Percentiles rank a stretch among this genome's conserved stretches.
Conservation (phyloP, 495 filamentous ascomycete genomes). For the Aspergillus nanangensis region DNA sequence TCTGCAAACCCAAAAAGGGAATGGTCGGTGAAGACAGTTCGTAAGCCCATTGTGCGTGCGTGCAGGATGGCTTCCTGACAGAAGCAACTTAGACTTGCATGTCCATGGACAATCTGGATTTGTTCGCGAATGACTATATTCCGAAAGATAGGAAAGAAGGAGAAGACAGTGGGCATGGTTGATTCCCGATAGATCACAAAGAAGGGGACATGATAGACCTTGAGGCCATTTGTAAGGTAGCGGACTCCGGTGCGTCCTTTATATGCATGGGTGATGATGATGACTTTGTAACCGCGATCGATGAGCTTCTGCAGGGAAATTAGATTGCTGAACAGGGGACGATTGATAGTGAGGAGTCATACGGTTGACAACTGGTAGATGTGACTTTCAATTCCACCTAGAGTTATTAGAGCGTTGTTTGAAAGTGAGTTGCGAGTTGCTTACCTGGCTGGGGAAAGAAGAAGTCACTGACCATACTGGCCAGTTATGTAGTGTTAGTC, state of each 20-base stretch:
- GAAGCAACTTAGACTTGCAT: constrained; percentile 84
- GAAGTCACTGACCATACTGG: constrained; percentile 95
- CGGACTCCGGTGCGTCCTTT: constrained; percentile 86
- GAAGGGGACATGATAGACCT: constrained; percentile 97
- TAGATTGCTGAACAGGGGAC: constrained; percentile 8
- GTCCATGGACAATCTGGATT: constrained; percentile 96
- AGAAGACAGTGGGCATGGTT: constrained; percentile 97
- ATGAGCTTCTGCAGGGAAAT: constrained; percentile 64
- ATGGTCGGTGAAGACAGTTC: constrained; percentile 96
- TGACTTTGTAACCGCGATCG: constrained; percentile 95
- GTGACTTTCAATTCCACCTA: constrained; percentile 90
- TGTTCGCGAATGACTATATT: constrained; percentile 91
- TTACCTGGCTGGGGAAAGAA: constrained; percentile 93
- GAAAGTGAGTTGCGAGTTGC: not conserved
- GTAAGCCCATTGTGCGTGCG: constrained; percentile 90
- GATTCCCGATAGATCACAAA: constrained; percentile 90
- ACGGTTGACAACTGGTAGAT: constrained; percentile 92
- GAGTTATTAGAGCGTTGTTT: constrained; percentile 11
- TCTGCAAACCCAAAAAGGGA: constrained; percentile 98
- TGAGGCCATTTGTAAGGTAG: constrained; percentile 95
- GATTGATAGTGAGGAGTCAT: constrained; percentile 10
- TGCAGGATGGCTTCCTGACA: constrained; percentile 95
- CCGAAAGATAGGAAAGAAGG: constrained; percentile 93
- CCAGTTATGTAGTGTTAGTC: constrained; percentile 10
- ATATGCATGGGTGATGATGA: constrained; percentile 97